Percentiles rank a stretch among this genome's conserved stretches.
Evolutionary conservation across 2,329 filamentous ascomycete species (phyloP).

Genomic region (Penicillium freii): DNA sequence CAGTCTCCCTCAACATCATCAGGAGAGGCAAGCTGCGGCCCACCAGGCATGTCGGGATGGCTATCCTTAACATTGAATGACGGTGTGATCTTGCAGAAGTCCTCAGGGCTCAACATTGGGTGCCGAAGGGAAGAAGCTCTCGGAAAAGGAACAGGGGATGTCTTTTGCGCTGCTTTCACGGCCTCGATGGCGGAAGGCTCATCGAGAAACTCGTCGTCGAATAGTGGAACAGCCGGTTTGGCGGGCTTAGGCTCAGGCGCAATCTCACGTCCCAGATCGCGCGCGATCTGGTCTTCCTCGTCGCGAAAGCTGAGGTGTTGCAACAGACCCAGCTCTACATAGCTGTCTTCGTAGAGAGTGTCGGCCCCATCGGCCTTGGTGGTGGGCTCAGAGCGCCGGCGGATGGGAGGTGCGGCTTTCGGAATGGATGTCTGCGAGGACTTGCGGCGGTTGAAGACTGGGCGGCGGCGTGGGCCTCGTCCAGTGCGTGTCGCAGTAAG

Average conservation of each 20-base stretch:
- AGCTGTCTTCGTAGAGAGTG: constrained; percentile 3
- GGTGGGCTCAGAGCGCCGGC: constrained; percentile 53
- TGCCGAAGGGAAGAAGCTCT: constrained; percentile 1
- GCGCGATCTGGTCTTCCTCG: constrained; percentile 6
- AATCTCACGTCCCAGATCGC: constrained; percentile 6
- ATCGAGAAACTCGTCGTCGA: constrained; percentile 4
- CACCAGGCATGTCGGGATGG: neutral
- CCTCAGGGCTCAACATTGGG: neutral
- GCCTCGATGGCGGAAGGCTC: neutral
- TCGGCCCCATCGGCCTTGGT: neutral
- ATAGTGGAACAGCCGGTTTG: neutral
- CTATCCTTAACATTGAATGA: neutral
- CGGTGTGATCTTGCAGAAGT: neutral
- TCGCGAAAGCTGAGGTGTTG: constrained; percentile 12
- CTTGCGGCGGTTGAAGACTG: constrained; percentile 35
- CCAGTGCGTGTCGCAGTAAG: constrained; percentile 28
- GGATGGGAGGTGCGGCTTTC: constrained; percentile 72
- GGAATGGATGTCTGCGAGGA: constrained; percentile 34
- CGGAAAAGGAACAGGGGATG: neutral
- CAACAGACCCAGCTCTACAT: constrained; percentile 4
- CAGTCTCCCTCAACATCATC: constrained; percentile 3
- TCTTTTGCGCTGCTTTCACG: neutral
- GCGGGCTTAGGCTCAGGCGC: constrained; percentile 2
- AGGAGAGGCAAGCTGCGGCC: neutral
- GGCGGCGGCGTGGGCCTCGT: constrained; percentile 30